These are phyloP conservation scores for Scutellaria galericulata DNA, from an alignment of 257 asterid genomes.

Conservation along the genomic window DNA sequence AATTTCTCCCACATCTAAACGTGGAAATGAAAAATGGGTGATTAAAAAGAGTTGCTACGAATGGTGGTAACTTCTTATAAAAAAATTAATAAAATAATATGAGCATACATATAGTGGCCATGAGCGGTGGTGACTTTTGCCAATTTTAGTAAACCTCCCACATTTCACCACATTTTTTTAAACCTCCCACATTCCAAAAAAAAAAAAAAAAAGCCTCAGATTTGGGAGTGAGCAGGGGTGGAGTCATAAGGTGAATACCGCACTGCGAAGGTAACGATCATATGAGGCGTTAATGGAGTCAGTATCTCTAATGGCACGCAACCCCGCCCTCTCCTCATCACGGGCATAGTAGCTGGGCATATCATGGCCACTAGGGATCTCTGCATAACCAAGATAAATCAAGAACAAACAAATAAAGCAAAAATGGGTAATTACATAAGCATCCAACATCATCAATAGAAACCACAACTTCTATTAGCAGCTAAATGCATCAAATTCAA, in stretches of 20 bases:
- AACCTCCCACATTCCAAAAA: too few relatives aligned
- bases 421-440: background rate
- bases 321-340: slow-evolving; percentile 57
- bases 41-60: too few relatives aligned
- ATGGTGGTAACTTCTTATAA: too few relatives aligned
- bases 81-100: too few relatives aligned
- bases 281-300: slow-evolving; percentile 82
- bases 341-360: slow-evolving; percentile 47
- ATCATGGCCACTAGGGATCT: slow-evolving; percentile 64
- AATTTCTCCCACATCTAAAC: too few relatives aligned
- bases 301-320: slow-evolving; percentile 57
- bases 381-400: slow-evolving; percentile 40
- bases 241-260: slow-evolving; percentile 45
- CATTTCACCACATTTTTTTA: too few relatives aligned
- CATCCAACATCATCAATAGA: slow-evolving; percentile 6
- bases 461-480: background rate
- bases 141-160: too few relatives aligned
- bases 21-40: too few relatives aligned
- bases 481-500: slow-evolving; percentile 2
- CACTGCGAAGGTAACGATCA: slow-evolving; percentile 74
- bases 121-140: too few relatives aligned
- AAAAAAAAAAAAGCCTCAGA: too few relatives aligned
- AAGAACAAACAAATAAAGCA: slow-evolving; percentile 9
- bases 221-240: background rate
- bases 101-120: too few relatives aligned